Base-by-base conservation (phyloP, 148 eudicot species). In the Drosera capensis region DNA sequence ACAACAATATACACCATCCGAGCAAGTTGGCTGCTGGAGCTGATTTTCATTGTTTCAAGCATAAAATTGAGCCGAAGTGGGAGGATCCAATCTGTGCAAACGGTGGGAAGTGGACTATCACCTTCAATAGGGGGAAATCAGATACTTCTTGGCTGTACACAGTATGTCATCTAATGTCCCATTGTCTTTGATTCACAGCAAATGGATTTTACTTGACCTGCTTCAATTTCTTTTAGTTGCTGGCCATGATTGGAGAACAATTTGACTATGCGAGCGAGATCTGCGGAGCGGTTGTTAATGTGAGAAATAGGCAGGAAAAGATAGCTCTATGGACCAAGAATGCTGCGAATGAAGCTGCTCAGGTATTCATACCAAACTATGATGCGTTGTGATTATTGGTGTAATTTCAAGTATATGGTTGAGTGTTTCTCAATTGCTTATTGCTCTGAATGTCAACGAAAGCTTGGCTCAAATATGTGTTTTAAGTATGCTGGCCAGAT, bases 231-330 rank as follows among this genome's bases (percentile, higher is more conserved):
- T 44, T 31, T 5, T 57, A 88, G 97, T 65, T 88, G 69, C 68
- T 88, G 52, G 97, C 97, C 14, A 66, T 88, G 93, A 84, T 88
- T 59, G 97, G 94, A 43, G 97, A 88, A 59, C 95, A 88, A 59
- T 88, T 88, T 71, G 92, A 84, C 63, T 71, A 84, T 51, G 94
- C 92, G 40, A 92, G 80, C 67, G 94, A 88, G 55, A 88, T 88
- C 8, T 88, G 95, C 71, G 97, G 97, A 60, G 94, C 75, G 16
- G 97, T 88, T 54, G 84, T 80, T 46, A 88, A 75, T 61, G 78
- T 88, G 39, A 60, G 97, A 54, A 26, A 8, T 54, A 75, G 51
- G 77, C 87, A 80, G 59, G 94, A 88, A 1, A 84, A 71, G 51
- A 65, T 88, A 53, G 41, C 77, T 31, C 14, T 88, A 11, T 88